Evolutionary conservation across 2,329 filamentous ascomycete species (phyloP).

Genomic region (Sphaceloma murrayae): DNA sequence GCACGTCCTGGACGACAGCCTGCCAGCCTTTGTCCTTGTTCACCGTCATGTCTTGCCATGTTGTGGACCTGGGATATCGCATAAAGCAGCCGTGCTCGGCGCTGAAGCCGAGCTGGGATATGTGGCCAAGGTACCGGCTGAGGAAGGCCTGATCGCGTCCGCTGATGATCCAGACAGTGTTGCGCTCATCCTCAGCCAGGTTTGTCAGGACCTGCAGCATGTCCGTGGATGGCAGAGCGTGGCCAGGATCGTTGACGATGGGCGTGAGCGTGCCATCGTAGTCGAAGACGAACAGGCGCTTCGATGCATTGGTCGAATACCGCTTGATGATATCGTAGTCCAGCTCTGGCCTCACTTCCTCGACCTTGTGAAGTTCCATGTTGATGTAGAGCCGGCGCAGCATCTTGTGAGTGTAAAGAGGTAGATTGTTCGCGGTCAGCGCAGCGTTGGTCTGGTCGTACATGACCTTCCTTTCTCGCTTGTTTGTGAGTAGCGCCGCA

Average conservation of each 20-base stretch:
- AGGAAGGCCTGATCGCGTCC: constrained; percentile 89
- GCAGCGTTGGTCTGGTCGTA: constrained; percentile 70
- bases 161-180: constrained; percentile 97
- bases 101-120: constrained; percentile 78
- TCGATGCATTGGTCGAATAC: constrained; percentile 59
- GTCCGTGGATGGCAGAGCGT: constrained; percentile 76
- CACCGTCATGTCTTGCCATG: constrained; percentile 85
- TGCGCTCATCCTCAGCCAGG: constrained; percentile 68
- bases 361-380: constrained; percentile 64
- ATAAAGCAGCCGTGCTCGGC: constrained; percentile 97
- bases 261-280: constrained; percentile 95
- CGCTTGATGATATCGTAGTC: constrained; percentile 63
- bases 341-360: constrained; percentile 68
- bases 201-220: constrained; percentile 70
- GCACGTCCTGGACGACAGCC: constrained; percentile 68
- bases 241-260: constrained; percentile 83
- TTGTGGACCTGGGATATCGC: constrained; percentile 61
- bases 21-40: constrained; percentile 90
- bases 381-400: constrained; percentile 71
- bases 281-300: constrained; percentile 94
- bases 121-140: constrained; percentile 84
- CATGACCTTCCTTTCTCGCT: constrained; percentile 55
- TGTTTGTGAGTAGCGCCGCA: constrained; percentile 65
- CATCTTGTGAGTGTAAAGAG: constrained; percentile 74
- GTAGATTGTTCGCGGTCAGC: constrained; percentile 76